Base-by-base conservation (phyloP, 805 yeast genomes). In the Danielia reshetovae region DNA sequence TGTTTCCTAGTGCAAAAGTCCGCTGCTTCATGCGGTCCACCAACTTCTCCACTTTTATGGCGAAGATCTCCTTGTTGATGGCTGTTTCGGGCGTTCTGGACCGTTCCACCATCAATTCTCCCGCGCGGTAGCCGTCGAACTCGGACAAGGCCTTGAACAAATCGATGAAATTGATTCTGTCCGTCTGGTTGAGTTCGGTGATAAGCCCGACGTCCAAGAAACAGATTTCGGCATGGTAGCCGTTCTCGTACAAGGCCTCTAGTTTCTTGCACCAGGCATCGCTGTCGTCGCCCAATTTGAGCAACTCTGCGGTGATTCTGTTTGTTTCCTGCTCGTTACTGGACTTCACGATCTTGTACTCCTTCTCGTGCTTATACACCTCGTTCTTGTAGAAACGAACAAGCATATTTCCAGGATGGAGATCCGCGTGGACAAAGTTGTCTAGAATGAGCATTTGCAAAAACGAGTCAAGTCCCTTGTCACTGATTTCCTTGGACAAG, bases 371-470 rank as follows among this genome's bases (percentile, higher is more conserved):
- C 36, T 54, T 60, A 39, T 57, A 60, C 35, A 59, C 36, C 37
- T 65, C 72, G 36, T 66, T 71, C 46, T 77, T 77, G 46, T 80
- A 70, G 49, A 85, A 79, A 30, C 86, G 63, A 7, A 86, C 75
- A 68, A 88, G 76, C 52, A 93, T 85, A 57, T 93, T 93, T 3
- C 99, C 99, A 0, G 98, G 97, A 48, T 93, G 99, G 39, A 93
- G 68, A 62, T 93, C 99, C 0, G 97, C 90, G 57, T 93, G 99
- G 28, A 89, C 86, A 58, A 93, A 93, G 57, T 93, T 89, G 62
- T 93, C 95, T 35, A 90, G 60, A 33, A 93, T 82, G 42, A 93
- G 68, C 99, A 93, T 93, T 50, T 88, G 84, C 43, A 93, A 66
- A 49, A 93, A 93, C 4, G 97, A 85, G 55, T 93, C 95, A 16